Conservation (phyloP, 1,139 yeast species). For the Barnettozyma hawaiiensis region DNA sequence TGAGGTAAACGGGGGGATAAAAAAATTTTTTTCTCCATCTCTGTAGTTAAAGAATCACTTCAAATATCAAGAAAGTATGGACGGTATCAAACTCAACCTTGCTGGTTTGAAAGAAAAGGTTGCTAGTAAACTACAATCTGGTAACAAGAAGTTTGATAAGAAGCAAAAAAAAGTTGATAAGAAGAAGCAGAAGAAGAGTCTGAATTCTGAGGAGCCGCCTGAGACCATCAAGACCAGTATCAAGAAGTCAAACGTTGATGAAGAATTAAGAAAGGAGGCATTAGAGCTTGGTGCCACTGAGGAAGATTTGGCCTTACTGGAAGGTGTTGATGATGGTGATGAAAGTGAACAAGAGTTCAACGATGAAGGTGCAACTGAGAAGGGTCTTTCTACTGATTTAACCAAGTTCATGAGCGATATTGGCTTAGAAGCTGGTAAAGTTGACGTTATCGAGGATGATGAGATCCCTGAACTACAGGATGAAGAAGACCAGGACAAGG, state of each 20-base stretch:
- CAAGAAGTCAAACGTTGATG: slow-evolving; percentile 28
- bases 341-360: slow-evolving; percentile 61
- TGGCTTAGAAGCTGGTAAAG: slow-evolving; percentile 48
- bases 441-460: slow-evolving; percentile 34
- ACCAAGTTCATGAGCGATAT: slow-evolving; percentile 60
- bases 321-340: slow-evolving; percentile 52
- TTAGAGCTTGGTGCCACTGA: slow-evolving; percentile 68
- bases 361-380: slow-evolving; percentile 38
- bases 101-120: slow-evolving; percentile 29
- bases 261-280: slow-evolving; percentile 61
- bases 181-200: slow-evolving; percentile 16
- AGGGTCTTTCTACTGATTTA: slow-evolving; percentile 51
- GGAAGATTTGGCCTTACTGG: slow-evolving; percentile 53
- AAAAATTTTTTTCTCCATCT: slow-evolving; percentile 11
- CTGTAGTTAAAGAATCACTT: not conserved
- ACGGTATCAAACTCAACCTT: slow-evolving; percentile 26
- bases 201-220: slow-evolving; percentile 3
- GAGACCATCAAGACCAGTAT: slow-evolving; percentile 10
- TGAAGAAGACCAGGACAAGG: slow-evolving; percentile 27
- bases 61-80: slow-evolving; percentile 15
- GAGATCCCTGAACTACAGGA: slow-evolving; percentile 33
- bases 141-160: slow-evolving; percentile 14
- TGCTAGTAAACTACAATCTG: slow-evolving; percentile 22
- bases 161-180: slow-evolving; percentile 13
- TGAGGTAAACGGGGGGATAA: no score